phyloP scores from a whole-genome alignment of 2,329 filamentous ascomycete genomes.

The Amauroascus niger region DNA sequence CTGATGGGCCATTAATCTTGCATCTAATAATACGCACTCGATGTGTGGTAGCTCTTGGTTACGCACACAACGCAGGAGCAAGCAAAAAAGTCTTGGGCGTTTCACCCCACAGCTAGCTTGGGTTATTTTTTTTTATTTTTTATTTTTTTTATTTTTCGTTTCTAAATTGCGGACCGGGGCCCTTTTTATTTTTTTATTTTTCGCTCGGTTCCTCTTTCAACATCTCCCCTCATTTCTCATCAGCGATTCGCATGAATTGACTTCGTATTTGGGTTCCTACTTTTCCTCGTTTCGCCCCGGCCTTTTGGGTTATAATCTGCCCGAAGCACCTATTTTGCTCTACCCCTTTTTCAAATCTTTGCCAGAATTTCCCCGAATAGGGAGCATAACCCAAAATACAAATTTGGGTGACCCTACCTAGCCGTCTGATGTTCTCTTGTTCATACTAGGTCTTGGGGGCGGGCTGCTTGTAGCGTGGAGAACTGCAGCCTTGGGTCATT shows the following conservation, averaged over 20 bases:
- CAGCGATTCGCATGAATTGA: slow-evolving; percentile 15
- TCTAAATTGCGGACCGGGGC: slow-evolving; percentile 19
- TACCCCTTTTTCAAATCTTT: slow-evolving; percentile 2
- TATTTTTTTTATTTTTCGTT: slow-evolving; percentile 16
- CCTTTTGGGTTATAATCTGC: slow-evolving; percentile 9
- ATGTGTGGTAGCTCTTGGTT: slow-evolving; percentile 7
- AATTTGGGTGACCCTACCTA: slow-evolving; percentile 7
- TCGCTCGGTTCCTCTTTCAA: slow-evolving; percentile 15
- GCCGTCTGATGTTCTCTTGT: slow-evolving; percentile 10
- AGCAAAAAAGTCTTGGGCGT: slow-evolving; percentile 23
- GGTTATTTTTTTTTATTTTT: slow-evolving; percentile 15
- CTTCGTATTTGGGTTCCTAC: slow-evolving; percentile 14
- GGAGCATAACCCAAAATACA: background rate
- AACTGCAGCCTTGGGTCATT: slow-evolving; percentile 12
- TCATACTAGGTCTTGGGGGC: slow-evolving; percentile 12
- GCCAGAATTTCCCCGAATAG: background rate
- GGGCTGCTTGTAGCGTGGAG: slow-evolving; percentile 13
- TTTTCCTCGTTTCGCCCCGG: slow-evolving; percentile 5
- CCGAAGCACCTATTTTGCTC: slow-evolving; percentile 1
- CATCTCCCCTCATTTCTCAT: slow-evolving; percentile 12
- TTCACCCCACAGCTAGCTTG: slow-evolving; percentile 33
- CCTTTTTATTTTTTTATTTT: slow-evolving; percentile 12
- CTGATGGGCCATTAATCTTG: slow-evolving; percentile 11
- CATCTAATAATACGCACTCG: slow-evolving; percentile 8
- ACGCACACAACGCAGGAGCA: slow-evolving; percentile 12